Conservation (phyloP, 1,139 yeast genomes). For the Lodderomyces jiufengensis region DNA sequence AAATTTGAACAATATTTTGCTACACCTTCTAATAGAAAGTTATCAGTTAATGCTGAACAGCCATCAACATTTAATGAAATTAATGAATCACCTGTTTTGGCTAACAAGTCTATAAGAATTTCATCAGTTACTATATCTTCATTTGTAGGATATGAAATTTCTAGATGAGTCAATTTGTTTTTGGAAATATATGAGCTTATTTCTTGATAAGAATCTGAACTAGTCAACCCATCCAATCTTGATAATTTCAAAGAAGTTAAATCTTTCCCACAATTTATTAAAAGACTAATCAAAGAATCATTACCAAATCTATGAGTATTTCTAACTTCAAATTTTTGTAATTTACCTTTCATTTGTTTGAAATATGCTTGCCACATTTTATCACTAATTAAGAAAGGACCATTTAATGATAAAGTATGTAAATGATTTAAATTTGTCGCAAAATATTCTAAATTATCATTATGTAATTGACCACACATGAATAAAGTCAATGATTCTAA, state of each 20-base stretch:
- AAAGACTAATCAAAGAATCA: constrained; percentile 58
- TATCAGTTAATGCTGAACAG: constrained; percentile 68
- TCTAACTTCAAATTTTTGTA: constrained; percentile 52
- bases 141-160: constrained; percentile 62
- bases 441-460: constrained; percentile 65
- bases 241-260: constrained; percentile 51
- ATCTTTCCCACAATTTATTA: constrained; percentile 58
- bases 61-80: constrained; percentile 63
- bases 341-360: constrained; percentile 31
- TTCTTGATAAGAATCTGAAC: constrained; percentile 55
- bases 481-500: constrained; percentile 62
- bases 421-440: constrained; percentile 56
- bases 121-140: constrained; percentile 72
- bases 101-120: constrained; percentile 58
- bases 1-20: constrained; percentile 54
- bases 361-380: constrained; percentile 74
- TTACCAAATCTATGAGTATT: constrained; percentile 83
- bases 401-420: constrained; percentile 60
- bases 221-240: constrained; percentile 67
- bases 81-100: constrained; percentile 61
- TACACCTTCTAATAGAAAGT: constrained; percentile 55
- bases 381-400: constrained; percentile 82
- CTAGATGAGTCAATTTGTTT: constrained; percentile 51
- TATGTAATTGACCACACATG: constrained; percentile 92
- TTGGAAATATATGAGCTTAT: constrained; percentile 58